Conservation (phyloP, 441 rosid species). For the Erodium trifolium region DNA sequence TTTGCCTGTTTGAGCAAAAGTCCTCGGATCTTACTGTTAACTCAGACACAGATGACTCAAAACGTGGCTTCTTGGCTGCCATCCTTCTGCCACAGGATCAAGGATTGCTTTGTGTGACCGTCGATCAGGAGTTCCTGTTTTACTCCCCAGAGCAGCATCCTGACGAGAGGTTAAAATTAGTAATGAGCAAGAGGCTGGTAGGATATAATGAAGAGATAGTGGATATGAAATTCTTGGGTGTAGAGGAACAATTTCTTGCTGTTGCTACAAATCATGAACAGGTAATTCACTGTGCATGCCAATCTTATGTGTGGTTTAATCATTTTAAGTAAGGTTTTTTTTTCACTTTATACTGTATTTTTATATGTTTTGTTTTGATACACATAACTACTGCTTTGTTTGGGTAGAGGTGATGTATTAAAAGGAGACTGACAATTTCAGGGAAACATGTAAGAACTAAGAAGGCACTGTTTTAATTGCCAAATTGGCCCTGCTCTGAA, state of each 20-base stretch:
- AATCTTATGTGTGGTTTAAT: not conserved
- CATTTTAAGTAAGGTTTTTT: too few relatives aligned
- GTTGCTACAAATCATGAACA: constrained; percentile 96
- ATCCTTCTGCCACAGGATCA: constrained; percentile 53
- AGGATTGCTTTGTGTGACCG: constrained; percentile 86
- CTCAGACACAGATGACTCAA: constrained; percentile 49
- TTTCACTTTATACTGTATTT: not conserved
- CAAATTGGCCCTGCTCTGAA: too few relatives aligned
- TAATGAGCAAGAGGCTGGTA: constrained; percentile 64
- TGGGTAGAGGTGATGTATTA: not conserved
- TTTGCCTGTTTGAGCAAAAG: constrained; percentile 68
- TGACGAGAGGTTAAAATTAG: constrained; percentile 41
- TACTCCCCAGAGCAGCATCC: constrained; percentile 38
- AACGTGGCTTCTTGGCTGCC: constrained; percentile 76
- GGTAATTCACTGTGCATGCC: constrained; percentile 28
- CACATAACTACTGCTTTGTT: not conserved
- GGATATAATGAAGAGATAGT: constrained; percentile 91
- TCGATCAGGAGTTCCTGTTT: constrained; percentile 80
- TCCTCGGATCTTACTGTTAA: constrained; percentile 61
- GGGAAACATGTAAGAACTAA: not conserved
- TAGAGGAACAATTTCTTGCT: constrained; percentile 75
- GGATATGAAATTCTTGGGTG: constrained; percentile 91
- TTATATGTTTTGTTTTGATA: not conserved
- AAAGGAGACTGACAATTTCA: not conserved
- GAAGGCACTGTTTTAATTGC: not conserved